phyloP scores from a whole-genome alignment of 345 rosid genomes.

The sweet orange (Citrus sinensis) region DVS_A1.0 CM039162.1:25896501-25897000 shows the following conservation, averaged over 20 bases:
- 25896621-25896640: constrained; percentile 76
- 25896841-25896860: constrained; percentile 82
- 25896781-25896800: constrained; percentile 73
- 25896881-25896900: not conserved
- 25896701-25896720: constrained; percentile 11
- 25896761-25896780: constrained; percentile 87
- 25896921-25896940: not conserved
- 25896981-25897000: too few species aligned
- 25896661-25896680: constrained; percentile 21
- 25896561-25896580: not conserved
- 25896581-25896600: not conserved
- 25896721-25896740: constrained; percentile 50
- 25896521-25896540: not conserved
- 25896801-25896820: constrained; percentile 75
- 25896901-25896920: not conserved
- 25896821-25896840: constrained; percentile 83
- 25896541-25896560: not conserved
- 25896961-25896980: too few species aligned
- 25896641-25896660: constrained; percentile 56
- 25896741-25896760: constrained; percentile 75
- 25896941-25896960: not conserved
- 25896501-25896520: not conserved
- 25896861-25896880: constrained; percentile 33
- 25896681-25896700: not conserved
- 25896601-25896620: constrained; percentile 16